phyloP scores from a whole-genome alignment of 495 filamentous ascomycete genomes.

The Lepidopterella palustris region DNA sequence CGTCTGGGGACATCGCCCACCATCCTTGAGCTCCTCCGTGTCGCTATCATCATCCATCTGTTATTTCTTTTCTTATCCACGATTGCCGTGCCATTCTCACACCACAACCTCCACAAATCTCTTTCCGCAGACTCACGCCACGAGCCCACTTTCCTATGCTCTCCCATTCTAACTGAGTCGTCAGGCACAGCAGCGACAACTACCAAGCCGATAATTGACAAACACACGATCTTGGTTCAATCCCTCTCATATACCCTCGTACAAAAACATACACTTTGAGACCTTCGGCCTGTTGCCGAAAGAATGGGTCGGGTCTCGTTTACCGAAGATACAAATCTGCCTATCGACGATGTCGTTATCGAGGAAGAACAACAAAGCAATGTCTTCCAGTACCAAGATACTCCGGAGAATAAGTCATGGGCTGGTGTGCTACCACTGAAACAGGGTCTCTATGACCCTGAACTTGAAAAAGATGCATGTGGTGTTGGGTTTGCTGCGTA shows the following conservation, averaged over 20 bases:
- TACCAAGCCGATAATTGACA: neutral
- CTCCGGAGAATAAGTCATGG: conserved; percentile 86
- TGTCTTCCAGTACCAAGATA: conserved; percentile 78
- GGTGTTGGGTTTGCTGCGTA: conserved; percentile 99
- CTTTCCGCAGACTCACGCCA: neutral
- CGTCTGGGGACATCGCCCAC: conserved; percentile 1
- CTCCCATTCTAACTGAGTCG: neutral
- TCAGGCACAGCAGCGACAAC: neutral
- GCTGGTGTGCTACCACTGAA: conserved; percentile 90
- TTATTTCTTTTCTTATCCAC: neutral
- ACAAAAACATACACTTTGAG: neutral
- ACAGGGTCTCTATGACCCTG: conserved; percentile 96
- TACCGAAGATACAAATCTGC: conserved; percentile 59
- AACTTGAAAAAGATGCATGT: conserved; percentile 97
- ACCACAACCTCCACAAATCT: neutral
- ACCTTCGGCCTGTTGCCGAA: conserved; percentile 38
- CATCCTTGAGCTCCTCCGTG: neutral
- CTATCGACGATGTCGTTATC: conserved; percentile 44
- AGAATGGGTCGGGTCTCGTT: conserved; percentile 60
- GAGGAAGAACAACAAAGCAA: conserved; percentile 52
- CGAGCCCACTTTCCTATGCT: neutral
- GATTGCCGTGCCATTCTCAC: neutral
- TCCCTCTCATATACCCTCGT: neutral
- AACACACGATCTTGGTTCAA: neutral
- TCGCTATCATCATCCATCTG: neutral